Percentiles rank a stretch among this genome's conserved stretches.
Evolutionary conservation across 306 rosid genomes (phyloP).

Genomic region (Sicyos edulis): DNA sequence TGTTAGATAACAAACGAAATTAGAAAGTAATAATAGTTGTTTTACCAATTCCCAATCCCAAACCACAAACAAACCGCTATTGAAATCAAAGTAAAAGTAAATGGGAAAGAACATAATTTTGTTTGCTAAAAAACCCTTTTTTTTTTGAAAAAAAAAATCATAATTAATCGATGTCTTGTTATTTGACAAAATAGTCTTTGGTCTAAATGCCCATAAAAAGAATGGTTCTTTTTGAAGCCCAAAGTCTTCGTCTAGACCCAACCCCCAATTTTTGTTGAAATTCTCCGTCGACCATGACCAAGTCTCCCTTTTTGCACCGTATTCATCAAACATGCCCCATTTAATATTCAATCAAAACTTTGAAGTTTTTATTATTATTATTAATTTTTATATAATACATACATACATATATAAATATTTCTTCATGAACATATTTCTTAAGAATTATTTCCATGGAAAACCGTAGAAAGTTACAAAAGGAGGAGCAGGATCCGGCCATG

Average conservation of each 20-base stretch:
- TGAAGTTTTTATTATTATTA: background rate
- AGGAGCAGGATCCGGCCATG: constrained; percentile 32
- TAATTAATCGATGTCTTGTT: too few relatives aligned
- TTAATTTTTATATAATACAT: too few relatives aligned
- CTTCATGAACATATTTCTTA: too few relatives aligned
- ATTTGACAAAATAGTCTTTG: too few relatives aligned
- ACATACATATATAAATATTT: background rate
- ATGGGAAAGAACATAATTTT: too few relatives aligned
- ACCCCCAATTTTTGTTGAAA: constrained; percentile 1
- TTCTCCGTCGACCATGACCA: constrained; percentile 43
- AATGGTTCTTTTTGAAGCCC: constrained; percentile 8
- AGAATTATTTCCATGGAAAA: constrained; percentile 1
- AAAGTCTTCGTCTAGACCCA: constrained; percentile 20
- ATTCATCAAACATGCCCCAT: constrained; percentile 27
- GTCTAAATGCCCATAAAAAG: background rate
- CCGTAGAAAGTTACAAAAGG: background rate
- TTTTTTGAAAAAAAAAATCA: too few relatives aligned
- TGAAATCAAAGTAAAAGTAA: too few relatives aligned
- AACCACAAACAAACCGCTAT: too few relatives aligned
- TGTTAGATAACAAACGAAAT: too few relatives aligned
- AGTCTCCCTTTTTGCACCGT: constrained; percentile 43
- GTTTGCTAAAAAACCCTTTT: too few relatives aligned
- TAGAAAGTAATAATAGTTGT: too few relatives aligned
- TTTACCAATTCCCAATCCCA: too few relatives aligned
- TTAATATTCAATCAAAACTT: background rate